Base-by-base conservation (phyloP, 2,329 filamentous ascomycete genomes). In the Sporothrix luriei region DNA sequence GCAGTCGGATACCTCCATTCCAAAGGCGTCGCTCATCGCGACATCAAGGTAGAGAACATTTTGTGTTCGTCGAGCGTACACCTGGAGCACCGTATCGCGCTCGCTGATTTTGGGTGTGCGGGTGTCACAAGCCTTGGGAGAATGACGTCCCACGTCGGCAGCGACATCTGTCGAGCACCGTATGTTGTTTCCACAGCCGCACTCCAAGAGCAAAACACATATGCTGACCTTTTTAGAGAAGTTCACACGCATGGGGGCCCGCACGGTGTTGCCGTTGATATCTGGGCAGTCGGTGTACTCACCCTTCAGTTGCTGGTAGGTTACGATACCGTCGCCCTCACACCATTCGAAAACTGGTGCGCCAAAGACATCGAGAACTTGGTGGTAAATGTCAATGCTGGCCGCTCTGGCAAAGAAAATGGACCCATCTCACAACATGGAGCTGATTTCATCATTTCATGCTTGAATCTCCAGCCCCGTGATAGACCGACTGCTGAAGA, bases 21-120 rank as follows among this genome's bases (percentile, higher is more conserved):
- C n/a, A 82, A 82, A 54, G 80, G 81, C 0, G 79, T 87, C 7
- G 80, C 83, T 0, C 85, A 87, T 73, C 81, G 84, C 1, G 85
- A 87, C 68, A 76, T 87, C 40, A 87, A 87, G 71, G 83, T 82
- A 0, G 84, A 86, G 73, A 87, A 86, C 52, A 79, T 87, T 3
- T 80, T 87, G 13, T 78, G 85, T 69, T 81, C 81, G 0, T 80
- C 79, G 16, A 83, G 82, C 1, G 82, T 83, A 0, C 80, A 78
- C 33, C 75, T 79, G 13, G 76, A 77, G 2, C 81, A 82, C 66
- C 79, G 84, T 10, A 77, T 87, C 2, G 82, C 84, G 72, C 78
- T 87, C 13, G 82, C 84, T 0, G 85, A 87, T 71, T 83, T 87
- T 78, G 84, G 84, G 2, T 80, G 80, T 55, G 84, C 83, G 1